These are phyloP conservation scores for Phytophthora rubi DNA, from an alignment of 352 stramenopile genomes.

Conservation along the genomic window DNA sequence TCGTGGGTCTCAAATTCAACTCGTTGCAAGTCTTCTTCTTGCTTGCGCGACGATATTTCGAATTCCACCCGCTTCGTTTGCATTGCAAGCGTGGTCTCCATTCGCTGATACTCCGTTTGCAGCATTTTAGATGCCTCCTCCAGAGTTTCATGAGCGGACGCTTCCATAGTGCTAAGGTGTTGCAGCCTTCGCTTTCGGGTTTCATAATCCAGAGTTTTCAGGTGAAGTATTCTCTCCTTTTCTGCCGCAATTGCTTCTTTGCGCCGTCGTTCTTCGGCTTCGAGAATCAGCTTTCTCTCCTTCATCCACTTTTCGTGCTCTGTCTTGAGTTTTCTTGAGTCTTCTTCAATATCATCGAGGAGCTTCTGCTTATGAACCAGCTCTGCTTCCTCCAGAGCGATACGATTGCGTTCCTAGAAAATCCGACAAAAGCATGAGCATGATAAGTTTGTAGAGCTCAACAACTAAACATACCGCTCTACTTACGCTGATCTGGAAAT, in stretches of 20 bases:
- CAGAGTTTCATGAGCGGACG: conserved; percentile 61
- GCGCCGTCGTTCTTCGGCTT: conserved; percentile 66
- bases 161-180: conserved; percentile 66
- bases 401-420: conserved; percentile 78
- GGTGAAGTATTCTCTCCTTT: conserved; percentile 65
- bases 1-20: conserved; percentile 79
- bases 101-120: conserved; percentile 62
- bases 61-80: conserved; percentile 70
- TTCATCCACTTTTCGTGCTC: conserved; percentile 76
- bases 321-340: conserved; percentile 58
- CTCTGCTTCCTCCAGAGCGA: conserved; percentile 78
- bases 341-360: conserved; percentile 58
- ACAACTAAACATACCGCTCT: conserved; percentile 1
- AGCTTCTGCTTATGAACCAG: conserved; percentile 69
- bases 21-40: conserved; percentile 80
- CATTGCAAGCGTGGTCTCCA: conserved; percentile 59
- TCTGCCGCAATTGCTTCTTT: conserved; percentile 68
- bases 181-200: conserved; percentile 70
- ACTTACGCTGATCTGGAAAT: conserved; percentile 86
- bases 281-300: conserved; percentile 59
- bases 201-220: conserved; percentile 78
- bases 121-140: conserved; percentile 70
- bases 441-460: background rate
- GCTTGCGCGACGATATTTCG: conserved; percentile 67
- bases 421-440: conserved; percentile 13